Percentiles rank a stretch among this genome's conserved stretches.
Conservation (phyloP, 257 asterid genomes). For the Penstemon davidsonii region DNA sequence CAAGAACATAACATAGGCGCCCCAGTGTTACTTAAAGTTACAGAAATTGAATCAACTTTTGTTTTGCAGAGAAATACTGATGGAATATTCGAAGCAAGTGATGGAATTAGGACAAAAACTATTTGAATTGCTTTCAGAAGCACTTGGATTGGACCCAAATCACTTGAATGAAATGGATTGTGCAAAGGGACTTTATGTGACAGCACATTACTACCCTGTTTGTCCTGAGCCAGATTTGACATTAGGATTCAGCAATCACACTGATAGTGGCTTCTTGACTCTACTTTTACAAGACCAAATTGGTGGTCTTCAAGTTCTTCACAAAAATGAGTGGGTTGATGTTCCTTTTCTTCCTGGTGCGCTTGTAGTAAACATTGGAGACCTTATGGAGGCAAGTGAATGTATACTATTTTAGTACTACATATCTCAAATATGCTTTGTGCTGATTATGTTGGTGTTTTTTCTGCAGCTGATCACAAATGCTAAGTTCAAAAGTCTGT, state of each 20-base stretch:
- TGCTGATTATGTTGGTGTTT: background rate
- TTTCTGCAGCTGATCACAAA: conserved; percentile 50
- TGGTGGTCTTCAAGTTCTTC: conserved; percentile 57
- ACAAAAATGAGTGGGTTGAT: conserved; percentile 49
- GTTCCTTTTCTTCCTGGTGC: conserved; percentile 53
- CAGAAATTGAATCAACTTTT: too few relatives aligned
- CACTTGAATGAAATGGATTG: conserved; percentile 48
- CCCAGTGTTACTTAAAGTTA: too few relatives aligned
- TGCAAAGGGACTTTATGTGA: conserved; percentile 40
- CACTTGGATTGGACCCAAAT: conserved; percentile 45
- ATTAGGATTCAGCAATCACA: conserved; percentile 49
- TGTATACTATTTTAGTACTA: background rate
- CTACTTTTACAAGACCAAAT: conserved; percentile 55
- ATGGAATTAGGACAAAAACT: conserved; percentile 42
- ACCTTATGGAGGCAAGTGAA: conserved; percentile 52
- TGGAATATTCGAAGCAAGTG: conserved; percentile 43
- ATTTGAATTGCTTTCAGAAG: conserved; percentile 53
- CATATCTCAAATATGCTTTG: background rate
- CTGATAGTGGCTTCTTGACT: conserved; percentile 52
- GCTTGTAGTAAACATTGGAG: conserved; percentile 58
- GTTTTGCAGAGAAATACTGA: conserved; percentile 47
- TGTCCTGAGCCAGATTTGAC: conserved; percentile 67
- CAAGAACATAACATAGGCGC: too few relatives aligned
- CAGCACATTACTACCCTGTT: conserved; percentile 60
- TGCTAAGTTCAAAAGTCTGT: conserved; percentile 51